phyloP scores from a whole-genome alignment of 2,329 filamentous ascomycete species.

The Aspergillus intermedius region DNA sequence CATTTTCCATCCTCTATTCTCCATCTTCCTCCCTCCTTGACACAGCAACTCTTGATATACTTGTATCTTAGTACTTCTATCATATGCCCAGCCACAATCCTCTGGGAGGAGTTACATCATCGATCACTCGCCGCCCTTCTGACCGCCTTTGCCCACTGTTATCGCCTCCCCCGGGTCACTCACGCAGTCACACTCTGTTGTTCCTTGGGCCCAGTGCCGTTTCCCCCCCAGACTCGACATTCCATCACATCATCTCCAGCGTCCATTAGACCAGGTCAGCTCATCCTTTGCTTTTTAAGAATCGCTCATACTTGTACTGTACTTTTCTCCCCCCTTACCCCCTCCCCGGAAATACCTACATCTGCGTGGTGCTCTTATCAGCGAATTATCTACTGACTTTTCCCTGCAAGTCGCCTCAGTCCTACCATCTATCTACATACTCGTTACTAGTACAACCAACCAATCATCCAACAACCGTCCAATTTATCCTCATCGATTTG shows the following conservation, averaged over 20 bases:
- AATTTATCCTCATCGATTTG: too few relatives aligned
- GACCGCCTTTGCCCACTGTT: slow-evolving; percentile 28
- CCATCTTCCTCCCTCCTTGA: too few relatives aligned
- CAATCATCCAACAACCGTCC: too few relatives aligned
- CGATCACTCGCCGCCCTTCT: slow-evolving; percentile 16
- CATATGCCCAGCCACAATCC: too few relatives aligned
- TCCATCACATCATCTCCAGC: slow-evolving; percentile 26
- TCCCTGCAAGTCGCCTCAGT: too few relatives aligned
- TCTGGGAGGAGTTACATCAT: not conserved
- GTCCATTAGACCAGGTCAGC: slow-evolving; percentile 10
- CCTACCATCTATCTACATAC: too few relatives aligned
- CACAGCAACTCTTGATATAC: not conserved
- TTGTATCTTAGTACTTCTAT: too few relatives aligned
- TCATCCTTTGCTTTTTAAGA: slow-evolving; percentile 1
- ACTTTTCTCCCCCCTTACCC: not conserved
- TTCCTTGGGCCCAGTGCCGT: slow-evolving; percentile 21
- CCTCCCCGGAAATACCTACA: not conserved
- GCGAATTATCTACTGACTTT: not conserved
- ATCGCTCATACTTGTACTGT: not conserved
- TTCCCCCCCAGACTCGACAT: slow-evolving; percentile 11
- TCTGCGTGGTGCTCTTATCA: not conserved
- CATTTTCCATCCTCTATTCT: not conserved
- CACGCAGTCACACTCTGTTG: slow-evolving; percentile 1
- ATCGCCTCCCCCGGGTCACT: slow-evolving; percentile 18
- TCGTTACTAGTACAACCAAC: too few relatives aligned